Percentiles rank a stretch among this genome's conserved stretches.
phyloP scores from a whole-genome alignment of 2,329 filamentous ascomycete species.

The Eutypella sp. region DNA sequence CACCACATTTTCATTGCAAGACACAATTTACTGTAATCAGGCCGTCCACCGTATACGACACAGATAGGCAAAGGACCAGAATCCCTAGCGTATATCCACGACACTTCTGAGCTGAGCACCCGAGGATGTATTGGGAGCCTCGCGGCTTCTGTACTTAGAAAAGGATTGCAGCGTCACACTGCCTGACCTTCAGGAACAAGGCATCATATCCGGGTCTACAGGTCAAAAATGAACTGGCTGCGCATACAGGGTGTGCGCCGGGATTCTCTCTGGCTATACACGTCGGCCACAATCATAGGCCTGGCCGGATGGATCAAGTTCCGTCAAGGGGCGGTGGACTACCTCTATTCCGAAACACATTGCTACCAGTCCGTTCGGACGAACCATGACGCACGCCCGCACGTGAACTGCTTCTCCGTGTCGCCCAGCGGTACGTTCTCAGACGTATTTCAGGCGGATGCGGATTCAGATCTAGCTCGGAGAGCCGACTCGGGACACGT shows the following conservation, averaged over 20 bases:
- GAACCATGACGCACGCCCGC: constrained; percentile 30
- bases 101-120: too few species aligned
- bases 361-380: constrained; percentile 43
- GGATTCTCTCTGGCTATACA: constrained; percentile 15
- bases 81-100: too few species aligned
- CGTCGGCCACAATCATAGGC: constrained; percentile 14
- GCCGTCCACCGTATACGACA: too few species aligned
- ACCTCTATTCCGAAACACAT: constrained; percentile 27
- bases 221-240: constrained; percentile 19
- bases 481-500: constrained; percentile 44
- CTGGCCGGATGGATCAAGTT: constrained; percentile 19
- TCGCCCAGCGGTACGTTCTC: constrained; percentile 43
- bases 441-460: constrained; percentile 37
- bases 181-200: too few species aligned
- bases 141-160: too few species aligned
- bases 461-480: constrained; percentile 22
- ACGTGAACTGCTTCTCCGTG: constrained; percentile 53
- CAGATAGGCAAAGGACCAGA: too few species aligned
- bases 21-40: too few species aligned
- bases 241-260: constrained; percentile 13
- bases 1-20: too few species aligned
- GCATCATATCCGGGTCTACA: too few species aligned
- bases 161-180: too few species aligned
- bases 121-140: too few species aligned
- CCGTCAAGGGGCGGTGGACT: constrained; percentile 16